A percentile compares a stretch with the other conserved stretches of the same genome.
These are phyloP conservation scores for Metschnikowia gelsemii DNA, from an alignment of 805 yeast species.

Conservation along the genomic window DNA sequence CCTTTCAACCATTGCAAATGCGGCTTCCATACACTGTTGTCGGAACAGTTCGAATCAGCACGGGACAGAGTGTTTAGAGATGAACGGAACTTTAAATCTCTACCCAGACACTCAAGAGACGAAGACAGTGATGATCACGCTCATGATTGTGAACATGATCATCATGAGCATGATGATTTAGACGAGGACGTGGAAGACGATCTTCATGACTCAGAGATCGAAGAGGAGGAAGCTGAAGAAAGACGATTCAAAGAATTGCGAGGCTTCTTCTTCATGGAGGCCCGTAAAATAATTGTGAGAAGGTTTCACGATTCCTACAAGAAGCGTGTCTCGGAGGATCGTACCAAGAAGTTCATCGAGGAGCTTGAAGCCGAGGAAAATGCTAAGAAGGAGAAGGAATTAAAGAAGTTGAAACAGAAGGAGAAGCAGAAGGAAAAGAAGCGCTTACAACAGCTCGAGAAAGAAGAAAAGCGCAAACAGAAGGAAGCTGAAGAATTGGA, in stretches of 20 bases:
- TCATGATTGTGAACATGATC: conserved; percentile 6
- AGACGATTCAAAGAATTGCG: conserved; percentile 70
- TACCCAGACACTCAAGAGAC: conserved; percentile 20
- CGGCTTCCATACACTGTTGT: conserved; percentile 21
- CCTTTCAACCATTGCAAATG: conserved; percentile 10
- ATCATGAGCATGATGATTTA: conserved; percentile 5
- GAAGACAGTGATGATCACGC: conserved; percentile 27
- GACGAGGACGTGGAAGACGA: conserved; percentile 15
- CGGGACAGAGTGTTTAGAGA: conserved; percentile 30
- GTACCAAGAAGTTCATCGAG: conserved; percentile 57
- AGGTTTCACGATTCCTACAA: conserved; percentile 74
- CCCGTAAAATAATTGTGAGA: conserved; percentile 51
- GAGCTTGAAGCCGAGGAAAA: conserved; percentile 71
- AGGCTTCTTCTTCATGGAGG: conserved; percentile 73
- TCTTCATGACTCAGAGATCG: conserved; percentile 23
- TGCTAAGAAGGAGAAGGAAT: conserved; percentile 62
- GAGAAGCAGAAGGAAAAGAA: conserved; percentile 74
- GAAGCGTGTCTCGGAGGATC: conserved; percentile 76
- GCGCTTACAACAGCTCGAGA: conserved; percentile 56
- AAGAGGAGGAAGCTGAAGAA: conserved; percentile 12
- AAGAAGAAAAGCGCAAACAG: conserved; percentile 57
- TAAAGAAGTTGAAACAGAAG: conserved; percentile 60
- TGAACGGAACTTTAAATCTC: conserved; percentile 18
- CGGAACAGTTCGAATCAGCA: conserved; percentile 31
- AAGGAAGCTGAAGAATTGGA: conserved; percentile 53